Percentiles rank a stretch among this genome's conserved stretches.
Evolutionary conservation across 805 yeast species (phyloP).

Genomic region (Yamadazyma kitorensis): DNA sequence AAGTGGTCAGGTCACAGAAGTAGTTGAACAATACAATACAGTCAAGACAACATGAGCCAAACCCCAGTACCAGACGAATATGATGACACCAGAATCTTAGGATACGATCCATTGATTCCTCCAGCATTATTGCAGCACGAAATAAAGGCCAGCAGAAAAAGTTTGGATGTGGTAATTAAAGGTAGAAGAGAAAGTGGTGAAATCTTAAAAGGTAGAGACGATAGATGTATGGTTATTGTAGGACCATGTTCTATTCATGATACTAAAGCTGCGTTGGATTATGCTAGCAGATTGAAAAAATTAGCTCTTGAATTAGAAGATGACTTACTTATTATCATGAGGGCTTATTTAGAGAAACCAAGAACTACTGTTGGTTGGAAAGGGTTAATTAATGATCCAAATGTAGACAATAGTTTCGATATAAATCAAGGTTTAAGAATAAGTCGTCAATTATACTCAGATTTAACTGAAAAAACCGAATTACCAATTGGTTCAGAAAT

Average conservation of each 20-base stretch:
- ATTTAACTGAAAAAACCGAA: conserved; percentile 60
- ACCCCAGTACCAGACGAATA: conserved; percentile 64
- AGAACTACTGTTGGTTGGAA: conserved; percentile 99
- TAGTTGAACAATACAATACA: no score
- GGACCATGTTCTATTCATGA: conserved; percentile 99
- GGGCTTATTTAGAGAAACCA: conserved; percentile 97
- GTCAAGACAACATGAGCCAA: conserved; percentile 28
- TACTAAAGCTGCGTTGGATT: conserved; percentile 87
- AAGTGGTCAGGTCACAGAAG: neutral
- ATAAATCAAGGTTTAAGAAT: conserved; percentile 93
- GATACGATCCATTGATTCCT: conserved; percentile 94
- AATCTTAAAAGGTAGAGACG: conserved; percentile 78
- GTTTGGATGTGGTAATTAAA: conserved; percentile 60
- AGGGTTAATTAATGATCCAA: conserved; percentile 96
- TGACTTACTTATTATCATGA: conserved; percentile 86
- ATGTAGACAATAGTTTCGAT: conserved; percentile 86
- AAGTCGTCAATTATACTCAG: conserved; percentile 80
- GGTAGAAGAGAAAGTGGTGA: conserved; percentile 77
- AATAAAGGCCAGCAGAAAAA: conserved; percentile 59
- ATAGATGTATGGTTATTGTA: conserved; percentile 81
- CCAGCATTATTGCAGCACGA: conserved; percentile 92
- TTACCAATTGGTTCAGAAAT: conserved; percentile 96
- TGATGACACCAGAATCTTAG: conserved; percentile 75
- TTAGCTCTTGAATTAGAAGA: conserved; percentile 61
- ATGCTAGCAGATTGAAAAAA: conserved; percentile 63